phyloP scores from a whole-genome alignment of 2,329 filamentous ascomycete species.

The Ilyonectria robusta region DNA sequence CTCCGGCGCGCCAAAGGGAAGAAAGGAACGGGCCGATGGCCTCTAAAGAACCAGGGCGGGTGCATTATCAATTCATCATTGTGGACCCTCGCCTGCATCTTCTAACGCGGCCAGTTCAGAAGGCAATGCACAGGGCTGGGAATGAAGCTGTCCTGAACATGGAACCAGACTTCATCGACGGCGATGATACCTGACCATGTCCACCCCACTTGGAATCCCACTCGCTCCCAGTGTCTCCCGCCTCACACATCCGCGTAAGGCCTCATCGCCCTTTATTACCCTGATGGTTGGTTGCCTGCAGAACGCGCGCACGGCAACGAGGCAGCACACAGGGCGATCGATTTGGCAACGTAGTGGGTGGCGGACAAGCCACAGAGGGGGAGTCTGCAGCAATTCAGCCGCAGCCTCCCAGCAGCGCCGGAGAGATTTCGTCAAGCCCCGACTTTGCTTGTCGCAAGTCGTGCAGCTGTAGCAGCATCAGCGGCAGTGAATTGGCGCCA shows the following conservation, averaged over 20 bases:
- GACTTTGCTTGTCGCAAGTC: constrained; percentile 4
- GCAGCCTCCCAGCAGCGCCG: constrained; percentile 4
- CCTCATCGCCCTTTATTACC: background rate
- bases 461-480: constrained; percentile 1
- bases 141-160: constrained; percentile 11
- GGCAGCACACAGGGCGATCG: constrained; percentile 8
- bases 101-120: constrained; percentile 2
- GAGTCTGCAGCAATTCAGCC: constrained; percentile 19
- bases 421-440: constrained; percentile 5
- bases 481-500: constrained; percentile 7
- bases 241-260: background rate
- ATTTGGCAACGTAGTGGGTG: background rate
- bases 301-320: no score
- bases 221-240: background rate
- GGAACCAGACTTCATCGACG: constrained; percentile 1
- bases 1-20: constrained; percentile 3
- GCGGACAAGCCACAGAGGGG: constrained; percentile 24
- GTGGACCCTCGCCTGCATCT: constrained; percentile 1
- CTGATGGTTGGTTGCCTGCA: background rate
- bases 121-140: background rate
- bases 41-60: constrained; percentile 9
- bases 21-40: constrained; percentile 11
- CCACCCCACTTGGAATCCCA: constrained; percentile 8
- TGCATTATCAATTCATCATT: constrained; percentile 15
- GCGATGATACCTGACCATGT: constrained; percentile 11